These are phyloP conservation scores for Perkinsus chesapeaki DNA, from an alignment of 169 alveolate genomes.

Conservation along the genomic window DNA sequence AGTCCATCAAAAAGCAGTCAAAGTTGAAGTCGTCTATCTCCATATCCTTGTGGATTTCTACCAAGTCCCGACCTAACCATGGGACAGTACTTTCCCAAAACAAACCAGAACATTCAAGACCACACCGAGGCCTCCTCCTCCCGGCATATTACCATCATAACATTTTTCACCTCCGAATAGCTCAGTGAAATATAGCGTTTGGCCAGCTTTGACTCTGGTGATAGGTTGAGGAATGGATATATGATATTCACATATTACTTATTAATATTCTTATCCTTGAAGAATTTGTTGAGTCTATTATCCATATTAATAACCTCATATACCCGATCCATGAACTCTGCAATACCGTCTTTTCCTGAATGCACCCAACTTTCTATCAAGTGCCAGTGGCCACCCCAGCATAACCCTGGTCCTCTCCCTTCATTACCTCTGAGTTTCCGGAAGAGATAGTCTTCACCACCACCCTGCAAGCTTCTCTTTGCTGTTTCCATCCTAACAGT, in stretches of 20 bases:
- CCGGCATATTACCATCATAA: not conserved
- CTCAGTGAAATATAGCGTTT: not conserved
- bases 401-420: too few relatives aligned
- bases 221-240: not conserved
- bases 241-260: not conserved
- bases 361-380: too few relatives aligned
- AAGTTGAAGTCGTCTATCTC: not conserved
- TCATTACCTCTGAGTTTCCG: not conserved
- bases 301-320: not conserved
- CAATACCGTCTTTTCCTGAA: not conserved
- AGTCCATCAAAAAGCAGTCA: not conserved
- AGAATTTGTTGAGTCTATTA: not conserved
- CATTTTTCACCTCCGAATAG: not conserved
- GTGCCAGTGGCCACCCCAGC: too few relatives aligned
- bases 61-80: not conserved
- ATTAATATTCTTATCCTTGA: not conserved
- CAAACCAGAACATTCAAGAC: not conserved
- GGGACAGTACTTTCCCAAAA: not conserved
- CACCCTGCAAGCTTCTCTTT: not conserved
- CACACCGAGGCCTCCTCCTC: not conserved
- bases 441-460: not conserved
- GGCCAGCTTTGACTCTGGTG: not conserved
- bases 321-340: not conserved
- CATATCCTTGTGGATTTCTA: not conserved
- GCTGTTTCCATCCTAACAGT: not conserved